Evolutionary conservation across 495 filamentous ascomycete species (phyloP), one percentile per base, ranked within the genome.

Genomic region (Cladorrhinum samala): DNA sequence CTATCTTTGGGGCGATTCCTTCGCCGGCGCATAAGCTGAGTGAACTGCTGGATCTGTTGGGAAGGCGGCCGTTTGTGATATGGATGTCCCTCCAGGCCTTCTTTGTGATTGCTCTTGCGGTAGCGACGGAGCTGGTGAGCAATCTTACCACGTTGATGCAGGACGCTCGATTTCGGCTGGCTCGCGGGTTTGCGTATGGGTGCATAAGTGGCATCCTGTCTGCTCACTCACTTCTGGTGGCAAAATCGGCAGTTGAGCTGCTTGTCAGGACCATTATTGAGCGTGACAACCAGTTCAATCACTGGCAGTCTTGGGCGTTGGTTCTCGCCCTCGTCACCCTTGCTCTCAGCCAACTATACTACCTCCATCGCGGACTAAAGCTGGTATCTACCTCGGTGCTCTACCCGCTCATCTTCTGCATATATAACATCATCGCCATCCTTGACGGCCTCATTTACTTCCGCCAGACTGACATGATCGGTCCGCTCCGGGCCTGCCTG

Each of bases 351-450:
- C 93, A 99, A 70, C 77, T 99, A 14, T 99, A 94, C 72, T 97
- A 91, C 64, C 82, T 99, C 30, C 92, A 99, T 67, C 81, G 87
- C 17, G 93, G 93, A 47, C 76, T 99, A 53, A 95, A 95, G 64
- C 76, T 97, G 38, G 90, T 92, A 68, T 96, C 90, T 48, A 97
- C 93, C 16, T 95, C 89, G 70, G 83, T 99, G 46, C 80, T 99
- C 59, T 99, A 99, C 72, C 93, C 93, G 5, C 86, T 97, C 61
- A 90, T 96, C 33, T 99, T 99, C 72, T 99, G 93, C 81, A 84
- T 96, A 56, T 99, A 97, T 76, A 99, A 99, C 77, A 96, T 99
- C 59, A 92, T 96, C 57, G 94, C 93, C 53, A 99, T 97, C 58
- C 74, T 97, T 54, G 94, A 99, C 71, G 93, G 93, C 16, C 76